A percentile compares a stretch with the other conserved stretches of the same genome.
These are phyloP conservation scores for Xylariaceae sp. DNA, from an alignment of 2,329 filamentous ascomycete genomes.

Conservation along the genomic window DNA sequence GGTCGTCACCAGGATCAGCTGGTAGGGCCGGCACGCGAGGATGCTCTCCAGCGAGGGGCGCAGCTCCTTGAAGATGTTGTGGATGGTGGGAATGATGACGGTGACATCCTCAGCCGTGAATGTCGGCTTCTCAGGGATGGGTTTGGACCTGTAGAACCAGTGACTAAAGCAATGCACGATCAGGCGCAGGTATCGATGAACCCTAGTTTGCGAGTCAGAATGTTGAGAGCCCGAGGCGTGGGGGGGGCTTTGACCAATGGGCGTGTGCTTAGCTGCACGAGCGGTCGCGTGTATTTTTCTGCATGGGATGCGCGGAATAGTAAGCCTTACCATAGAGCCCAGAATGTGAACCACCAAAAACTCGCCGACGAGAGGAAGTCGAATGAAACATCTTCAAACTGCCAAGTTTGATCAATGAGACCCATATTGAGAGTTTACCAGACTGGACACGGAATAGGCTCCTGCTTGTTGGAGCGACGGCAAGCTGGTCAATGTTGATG, in stretches of 20 bases:
- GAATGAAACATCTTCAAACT: slow-evolving; percentile 19
- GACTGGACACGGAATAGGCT: too few relatives aligned
- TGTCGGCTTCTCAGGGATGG: slow-evolving; percentile 74
- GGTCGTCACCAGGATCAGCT: slow-evolving; percentile 84
- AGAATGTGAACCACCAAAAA: slow-evolving; percentile 45
- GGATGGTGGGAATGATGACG: slow-evolving; percentile 89
- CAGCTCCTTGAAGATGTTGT: slow-evolving; percentile 79
- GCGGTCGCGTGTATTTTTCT: too few relatives aligned
- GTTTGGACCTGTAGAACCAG: slow-evolving; percentile 81
- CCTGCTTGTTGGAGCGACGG: too few relatives aligned
- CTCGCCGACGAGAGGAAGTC: slow-evolving; percentile 38
- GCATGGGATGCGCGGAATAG: not conserved
- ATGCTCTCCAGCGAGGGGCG: slow-evolving; percentile 77
- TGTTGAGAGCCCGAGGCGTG: too few relatives aligned
- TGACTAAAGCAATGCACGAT: slow-evolving; percentile 82
- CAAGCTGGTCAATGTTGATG: too few relatives aligned
- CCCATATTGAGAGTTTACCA: slow-evolving; percentile 13
- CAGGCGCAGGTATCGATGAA: slow-evolving; percentile 83
- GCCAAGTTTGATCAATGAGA: slow-evolving; percentile 11
- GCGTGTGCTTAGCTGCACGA: not conserved
- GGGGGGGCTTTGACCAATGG: slow-evolving; percentile 18
- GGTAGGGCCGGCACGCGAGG: slow-evolving; percentile 62
- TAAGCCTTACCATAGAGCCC: slow-evolving; percentile 42
- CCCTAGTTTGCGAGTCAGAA: slow-evolving; percentile 45
- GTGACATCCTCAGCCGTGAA: slow-evolving; percentile 82